These are phyloP conservation scores for Metarhizium humberi DNA, from an alignment of 2,329 filamentous ascomycete genomes.

Conservation along the genomic window DNA sequence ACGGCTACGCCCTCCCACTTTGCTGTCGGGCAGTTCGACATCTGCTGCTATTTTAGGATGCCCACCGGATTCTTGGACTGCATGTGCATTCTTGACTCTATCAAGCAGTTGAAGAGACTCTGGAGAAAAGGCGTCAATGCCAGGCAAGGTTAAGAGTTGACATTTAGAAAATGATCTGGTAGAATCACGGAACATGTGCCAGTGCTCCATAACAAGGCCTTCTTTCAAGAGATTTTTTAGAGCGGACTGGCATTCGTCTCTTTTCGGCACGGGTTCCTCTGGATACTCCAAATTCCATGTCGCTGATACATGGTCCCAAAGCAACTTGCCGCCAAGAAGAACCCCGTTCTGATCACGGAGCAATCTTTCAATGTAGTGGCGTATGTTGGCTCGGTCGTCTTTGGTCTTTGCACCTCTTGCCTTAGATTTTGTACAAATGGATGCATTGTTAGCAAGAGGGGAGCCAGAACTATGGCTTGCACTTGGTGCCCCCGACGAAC, in stretches of 20 bases:
- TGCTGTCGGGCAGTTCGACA: slow-evolving; percentile 6
- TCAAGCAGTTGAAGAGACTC: slow-evolving; percentile 34
- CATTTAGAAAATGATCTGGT: slow-evolving; percentile 34
- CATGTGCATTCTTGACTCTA: slow-evolving; percentile 37
- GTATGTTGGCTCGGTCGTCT: neutral
- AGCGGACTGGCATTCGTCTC: slow-evolving; percentile 28
- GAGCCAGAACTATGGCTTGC: neutral
- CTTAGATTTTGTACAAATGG: neutral
- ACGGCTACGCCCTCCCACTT: slow-evolving; percentile 22
- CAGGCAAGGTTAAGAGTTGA: slow-evolving; percentile 32
- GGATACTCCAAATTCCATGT: slow-evolving; percentile 34
- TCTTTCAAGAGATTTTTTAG: slow-evolving; percentile 28
- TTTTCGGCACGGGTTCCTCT: slow-evolving; percentile 29
- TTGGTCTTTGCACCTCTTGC: neutral
- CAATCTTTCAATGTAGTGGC: slow-evolving; percentile 17
- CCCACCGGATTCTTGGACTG: neutral
- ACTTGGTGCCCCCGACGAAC: neutral
- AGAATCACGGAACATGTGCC: slow-evolving; percentile 32
- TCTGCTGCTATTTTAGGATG: neutral
- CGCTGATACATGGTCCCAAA: slow-evolving; percentile 38
- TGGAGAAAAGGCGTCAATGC: slow-evolving; percentile 31
- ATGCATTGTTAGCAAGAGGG: neutral
- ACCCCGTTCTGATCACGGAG: slow-evolving; percentile 30
- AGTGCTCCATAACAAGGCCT: slow-evolving; percentile 28
- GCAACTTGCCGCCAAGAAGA: slow-evolving; percentile 39